phyloP scores from a whole-genome alignment of 768 basidiomycete genomes.

The Leccinellum luteum region DNA sequence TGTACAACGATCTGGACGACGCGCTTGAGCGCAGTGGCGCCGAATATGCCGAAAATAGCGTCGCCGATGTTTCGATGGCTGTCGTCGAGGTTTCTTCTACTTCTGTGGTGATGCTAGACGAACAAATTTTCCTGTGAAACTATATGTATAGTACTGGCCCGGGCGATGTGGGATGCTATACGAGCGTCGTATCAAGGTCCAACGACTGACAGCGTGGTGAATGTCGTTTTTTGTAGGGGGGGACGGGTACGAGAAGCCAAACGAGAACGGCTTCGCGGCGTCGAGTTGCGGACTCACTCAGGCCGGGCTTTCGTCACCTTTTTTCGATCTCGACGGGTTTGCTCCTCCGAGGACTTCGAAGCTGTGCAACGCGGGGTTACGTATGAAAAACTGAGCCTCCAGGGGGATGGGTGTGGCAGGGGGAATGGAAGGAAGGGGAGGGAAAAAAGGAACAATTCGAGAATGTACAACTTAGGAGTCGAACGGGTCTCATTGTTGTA shows the following conservation, averaged over 20 bases:
- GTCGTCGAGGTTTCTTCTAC: too few species aligned
- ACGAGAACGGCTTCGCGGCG: background rate
- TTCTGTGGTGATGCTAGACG: background rate
- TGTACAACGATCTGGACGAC: too few species aligned
- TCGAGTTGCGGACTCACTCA: background rate
- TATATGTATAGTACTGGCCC: too few species aligned
- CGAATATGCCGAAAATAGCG: background rate
- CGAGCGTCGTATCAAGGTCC: background rate
- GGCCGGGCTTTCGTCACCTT: conserved; percentile 1
- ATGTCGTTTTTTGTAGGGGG: background rate
- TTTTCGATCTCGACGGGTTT: background rate
- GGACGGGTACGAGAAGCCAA: background rate
- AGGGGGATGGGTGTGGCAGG: background rate
- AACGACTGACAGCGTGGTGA: background rate
- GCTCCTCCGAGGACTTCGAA: conserved; percentile 10
- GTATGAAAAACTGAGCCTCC: background rate
- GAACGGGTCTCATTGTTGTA: background rate
- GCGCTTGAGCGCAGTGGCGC: background rate
- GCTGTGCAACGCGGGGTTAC: background rate
- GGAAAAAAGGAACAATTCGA: background rate
- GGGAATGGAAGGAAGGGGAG: background rate
- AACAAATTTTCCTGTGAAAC: too few species aligned
- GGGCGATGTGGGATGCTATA: too few species aligned
- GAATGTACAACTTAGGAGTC: background rate
- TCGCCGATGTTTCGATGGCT: background rate